These are phyloP conservation scores for Cyclaneusma minus DNA, from an alignment of 2,329 filamentous ascomycete genomes.

Conservation along the genomic window DNA sequence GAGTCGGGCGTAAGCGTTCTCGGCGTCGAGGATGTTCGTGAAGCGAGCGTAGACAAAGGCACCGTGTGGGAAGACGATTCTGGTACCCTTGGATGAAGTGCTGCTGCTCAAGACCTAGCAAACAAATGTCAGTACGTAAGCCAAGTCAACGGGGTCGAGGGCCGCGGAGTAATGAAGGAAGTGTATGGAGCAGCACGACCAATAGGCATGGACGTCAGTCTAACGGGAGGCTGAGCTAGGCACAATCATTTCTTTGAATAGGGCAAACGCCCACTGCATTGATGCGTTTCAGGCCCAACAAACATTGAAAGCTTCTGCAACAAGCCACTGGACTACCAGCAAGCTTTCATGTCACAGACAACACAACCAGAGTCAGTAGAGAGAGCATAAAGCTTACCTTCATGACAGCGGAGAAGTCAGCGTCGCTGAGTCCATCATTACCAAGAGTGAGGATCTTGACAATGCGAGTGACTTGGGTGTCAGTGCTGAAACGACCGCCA, in stretches of 20 bases:
- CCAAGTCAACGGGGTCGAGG: background rate
- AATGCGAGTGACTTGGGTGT: conserved; percentile 12
- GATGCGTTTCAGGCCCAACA: too few species aligned
- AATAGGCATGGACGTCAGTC: too few species aligned
- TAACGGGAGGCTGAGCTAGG: too few species aligned
- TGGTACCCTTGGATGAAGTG: conserved; percentile 1
- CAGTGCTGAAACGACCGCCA: conserved; percentile 14
- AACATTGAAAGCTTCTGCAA: too few species aligned
- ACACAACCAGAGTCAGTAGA: background rate
- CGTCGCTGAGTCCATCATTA: background rate
- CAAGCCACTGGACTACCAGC: background rate
- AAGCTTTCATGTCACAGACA: background rate
- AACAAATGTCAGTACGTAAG: background rate
- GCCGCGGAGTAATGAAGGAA: too few species aligned
- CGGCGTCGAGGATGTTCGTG: background rate
- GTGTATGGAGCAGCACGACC: too few species aligned
- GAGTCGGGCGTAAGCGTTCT: background rate
- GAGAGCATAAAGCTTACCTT: background rate
- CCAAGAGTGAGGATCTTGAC: conserved; percentile 10
- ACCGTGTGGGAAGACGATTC: conserved; percentile 5
- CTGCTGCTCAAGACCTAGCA: background rate
- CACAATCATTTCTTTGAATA: too few species aligned
- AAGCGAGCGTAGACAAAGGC: conserved; percentile 8
- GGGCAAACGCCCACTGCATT: too few species aligned
- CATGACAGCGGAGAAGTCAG: background rate